Conservation (phyloP, 345 rosid species). For the Cardamine chenopodiifolia region DNA sequence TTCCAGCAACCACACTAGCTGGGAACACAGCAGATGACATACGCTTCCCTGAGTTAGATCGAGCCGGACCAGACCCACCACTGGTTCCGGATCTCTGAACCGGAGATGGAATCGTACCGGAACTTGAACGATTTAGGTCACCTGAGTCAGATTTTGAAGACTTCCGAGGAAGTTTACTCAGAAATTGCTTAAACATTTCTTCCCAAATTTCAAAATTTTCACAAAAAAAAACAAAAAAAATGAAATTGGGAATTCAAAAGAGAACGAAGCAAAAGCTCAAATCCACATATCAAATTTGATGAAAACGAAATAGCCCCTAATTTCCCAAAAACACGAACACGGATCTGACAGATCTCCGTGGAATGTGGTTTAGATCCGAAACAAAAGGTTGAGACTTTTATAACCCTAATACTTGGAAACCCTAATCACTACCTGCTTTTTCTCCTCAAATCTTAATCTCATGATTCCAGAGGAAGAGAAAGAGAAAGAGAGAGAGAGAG, state of each 20-base stretch:
- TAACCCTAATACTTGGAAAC: conserved; percentile 41
- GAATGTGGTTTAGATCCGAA: conserved; percentile 28
- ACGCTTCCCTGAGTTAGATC: conserved; percentile 54
- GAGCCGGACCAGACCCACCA: conserved; percentile 43
- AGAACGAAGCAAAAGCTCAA: conserved; percentile 14
- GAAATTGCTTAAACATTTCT: conserved; percentile 71
- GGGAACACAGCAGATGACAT: conserved; percentile 80
- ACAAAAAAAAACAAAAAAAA: not conserved
- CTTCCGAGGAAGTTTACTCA: conserved; percentile 72
- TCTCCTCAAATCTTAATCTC: conserved; percentile 43
- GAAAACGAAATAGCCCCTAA: conserved; percentile 37
- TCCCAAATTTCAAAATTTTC: conserved; percentile 8
- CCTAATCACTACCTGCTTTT: conserved; percentile 47
- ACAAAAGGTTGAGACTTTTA: conserved; percentile 14
- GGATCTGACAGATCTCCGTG: conserved; percentile 46
- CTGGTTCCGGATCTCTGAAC: conserved; percentile 47
- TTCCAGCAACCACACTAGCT: conserved; percentile 73
- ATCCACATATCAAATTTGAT: conserved; percentile 27
- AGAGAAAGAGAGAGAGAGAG: conserved; percentile 13
- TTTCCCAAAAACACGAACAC: conserved; percentile 18
- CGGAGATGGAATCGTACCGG: conserved; percentile 41
- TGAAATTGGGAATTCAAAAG: conserved; percentile 15
- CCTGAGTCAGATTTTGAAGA: conserved; percentile 57
- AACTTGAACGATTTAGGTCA: conserved; percentile 50
- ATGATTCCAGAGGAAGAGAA: conserved; percentile 34